These are phyloP conservation scores for Kuraishia cidri DNA, from an alignment of 805 yeast genomes.

Conservation along the genomic window DNA sequence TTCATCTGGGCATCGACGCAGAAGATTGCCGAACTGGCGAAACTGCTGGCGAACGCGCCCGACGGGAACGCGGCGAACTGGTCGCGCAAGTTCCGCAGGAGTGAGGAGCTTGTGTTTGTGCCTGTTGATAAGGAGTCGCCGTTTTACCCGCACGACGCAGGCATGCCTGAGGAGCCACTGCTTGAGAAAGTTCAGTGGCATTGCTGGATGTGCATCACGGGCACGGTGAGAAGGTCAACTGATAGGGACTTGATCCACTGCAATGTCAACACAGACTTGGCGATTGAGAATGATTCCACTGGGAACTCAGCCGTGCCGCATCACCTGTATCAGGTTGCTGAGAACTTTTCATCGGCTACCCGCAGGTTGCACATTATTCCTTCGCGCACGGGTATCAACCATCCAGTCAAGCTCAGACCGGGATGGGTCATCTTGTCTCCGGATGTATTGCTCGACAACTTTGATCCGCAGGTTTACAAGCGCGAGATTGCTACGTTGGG, in stretches of 20 bases:
- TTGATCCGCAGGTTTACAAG: conserved; percentile 37
- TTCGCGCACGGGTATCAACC: conserved; percentile 52
- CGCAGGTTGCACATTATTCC: conserved; percentile 84
- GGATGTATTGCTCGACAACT: conserved; percentile 69
- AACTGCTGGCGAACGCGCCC: conserved; percentile 38
- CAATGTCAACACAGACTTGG: conserved; percentile 84
- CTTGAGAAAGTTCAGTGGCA: conserved; percentile 85
- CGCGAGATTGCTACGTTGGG: conserved; percentile 34
- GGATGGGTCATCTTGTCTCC: conserved; percentile 94
- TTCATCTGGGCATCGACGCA: conserved; percentile 84
- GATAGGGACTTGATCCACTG: conserved; percentile 86
- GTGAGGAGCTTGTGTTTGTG: conserved; percentile 82
- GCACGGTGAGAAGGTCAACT: conserved; percentile 80
- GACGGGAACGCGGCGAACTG: conserved; percentile 19
- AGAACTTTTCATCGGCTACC: conserved; percentile 78
- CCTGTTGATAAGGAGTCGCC: conserved; percentile 60
- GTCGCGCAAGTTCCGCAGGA: conserved; percentile 67
- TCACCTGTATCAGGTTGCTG: conserved; percentile 73
- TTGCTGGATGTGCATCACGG: conserved; percentile 96
- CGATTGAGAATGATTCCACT: conserved; percentile 44
- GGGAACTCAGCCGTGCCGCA: conserved; percentile 54
- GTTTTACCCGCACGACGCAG: conserved; percentile 46
- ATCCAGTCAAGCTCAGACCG: conserved; percentile 56
- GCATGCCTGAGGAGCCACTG: conserved; percentile 33
- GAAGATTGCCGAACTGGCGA: conserved; percentile 55